Evolutionary conservation across 1,139 yeast genomes (phyloP).

Genomic region (Geotrichum candidum): DNA sequence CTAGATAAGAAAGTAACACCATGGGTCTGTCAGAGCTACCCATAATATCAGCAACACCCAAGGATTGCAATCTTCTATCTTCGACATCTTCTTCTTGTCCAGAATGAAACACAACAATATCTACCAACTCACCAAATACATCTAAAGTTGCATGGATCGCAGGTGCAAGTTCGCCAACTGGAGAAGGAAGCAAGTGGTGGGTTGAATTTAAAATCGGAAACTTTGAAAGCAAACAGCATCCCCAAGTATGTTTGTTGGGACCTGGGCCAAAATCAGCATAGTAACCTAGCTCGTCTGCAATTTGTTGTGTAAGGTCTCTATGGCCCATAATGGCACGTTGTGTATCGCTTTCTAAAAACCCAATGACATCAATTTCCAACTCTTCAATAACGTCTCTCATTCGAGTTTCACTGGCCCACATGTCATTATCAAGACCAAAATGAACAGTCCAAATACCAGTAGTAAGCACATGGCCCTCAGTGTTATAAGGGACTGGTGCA

Average conservation of each 20-base stretch:
- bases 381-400: slow-evolving; percentile 80
- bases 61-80: slow-evolving; percentile 82
- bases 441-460: slow-evolving; percentile 99
- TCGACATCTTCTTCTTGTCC: slow-evolving; percentile 97
- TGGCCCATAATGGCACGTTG: slow-evolving; percentile 93
- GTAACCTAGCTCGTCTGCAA: slow-evolving; percentile 91
- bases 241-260: slow-evolving; percentile 98
- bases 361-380: slow-evolving; percentile 84
- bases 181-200: slow-evolving; percentile 89
- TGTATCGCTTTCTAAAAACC: slow-evolving; percentile 86
- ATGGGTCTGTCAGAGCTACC: slow-evolving; percentile 71
- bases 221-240: slow-evolving; percentile 83
- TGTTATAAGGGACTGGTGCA: slow-evolving; percentile 71
- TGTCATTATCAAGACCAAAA: slow-evolving; percentile 91
- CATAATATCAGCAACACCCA: slow-evolving; percentile 73
- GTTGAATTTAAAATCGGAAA: slow-evolving; percentile 88
- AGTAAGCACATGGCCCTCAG: slow-evolving; percentile 67
- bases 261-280: slow-evolving; percentile 97
- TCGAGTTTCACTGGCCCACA: slow-evolving; percentile 95
- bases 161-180: slow-evolving; percentile 96
- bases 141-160: slow-evolving; percentile 95
- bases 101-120: slow-evolving; percentile 92
- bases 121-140: slow-evolving; percentile 77
- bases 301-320: slow-evolving; percentile 83
- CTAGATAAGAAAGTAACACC: slow-evolving; percentile 80